Conservation (phyloP, 208 protist genomes). For the Trypanosoma melophagium region DNA sequence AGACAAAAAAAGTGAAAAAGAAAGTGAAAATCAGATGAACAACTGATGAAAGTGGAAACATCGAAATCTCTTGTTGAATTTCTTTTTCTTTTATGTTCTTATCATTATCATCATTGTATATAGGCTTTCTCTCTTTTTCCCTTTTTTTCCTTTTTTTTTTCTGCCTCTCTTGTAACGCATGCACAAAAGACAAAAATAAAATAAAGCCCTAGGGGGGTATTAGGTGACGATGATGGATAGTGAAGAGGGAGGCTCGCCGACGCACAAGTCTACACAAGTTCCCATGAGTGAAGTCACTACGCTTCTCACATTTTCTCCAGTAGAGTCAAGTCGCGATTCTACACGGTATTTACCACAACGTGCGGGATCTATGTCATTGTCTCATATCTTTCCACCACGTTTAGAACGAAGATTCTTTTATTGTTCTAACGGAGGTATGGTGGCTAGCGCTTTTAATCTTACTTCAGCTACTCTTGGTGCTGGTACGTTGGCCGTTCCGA, state of each 20-base stretch:
- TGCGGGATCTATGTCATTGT: neutral
- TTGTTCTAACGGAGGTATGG: conserved; percentile 56
- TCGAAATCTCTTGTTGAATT: neutral
- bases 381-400: conserved; percentile 38
- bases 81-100: neutral
- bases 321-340: neutral
- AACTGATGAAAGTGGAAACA: too few relatives aligned
- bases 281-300: neutral
- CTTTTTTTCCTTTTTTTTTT: neutral
- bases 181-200: too few relatives aligned
- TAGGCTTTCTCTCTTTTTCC: neutral
- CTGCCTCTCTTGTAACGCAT: neutral
- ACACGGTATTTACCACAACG: neutral
- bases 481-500: conserved; percentile 68
- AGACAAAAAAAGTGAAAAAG: neutral
- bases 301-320: neutral
- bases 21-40: neutral
- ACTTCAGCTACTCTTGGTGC: conserved; percentile 75
- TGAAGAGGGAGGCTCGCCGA: neutral
- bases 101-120: neutral
- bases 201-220: neutral
- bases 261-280: neutral
- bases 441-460: conserved; percentile 78
- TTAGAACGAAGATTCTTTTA: conserved; percentile 54
- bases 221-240: neutral